Evolutionary conservation across 306 rosid species (phyloP).

Genomic region (Citrullus amarus): DNA sequence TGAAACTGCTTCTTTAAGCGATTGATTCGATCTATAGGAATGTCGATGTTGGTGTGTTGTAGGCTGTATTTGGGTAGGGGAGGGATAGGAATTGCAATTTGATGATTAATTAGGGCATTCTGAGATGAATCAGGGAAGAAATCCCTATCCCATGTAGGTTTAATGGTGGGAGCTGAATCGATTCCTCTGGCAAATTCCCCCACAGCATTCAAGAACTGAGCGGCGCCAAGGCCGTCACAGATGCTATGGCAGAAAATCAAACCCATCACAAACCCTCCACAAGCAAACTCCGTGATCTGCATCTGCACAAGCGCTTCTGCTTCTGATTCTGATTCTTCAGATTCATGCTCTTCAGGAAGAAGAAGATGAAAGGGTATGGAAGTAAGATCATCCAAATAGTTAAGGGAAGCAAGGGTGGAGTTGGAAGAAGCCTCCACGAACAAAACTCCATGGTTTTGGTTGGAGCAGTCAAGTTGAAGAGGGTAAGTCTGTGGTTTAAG

Average conservation of each 20-base stretch:
- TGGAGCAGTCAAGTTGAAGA: conserved; percentile 42
- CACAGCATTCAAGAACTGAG: conserved; percentile 63
- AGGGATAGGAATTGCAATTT: not conserved
- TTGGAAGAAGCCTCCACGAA: conserved; percentile 47
- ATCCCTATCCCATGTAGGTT: conserved; percentile 55
- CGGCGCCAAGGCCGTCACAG: conserved; percentile 84
- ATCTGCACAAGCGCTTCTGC: conserved; percentile 46
- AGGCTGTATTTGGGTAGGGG: conserved; percentile 22
- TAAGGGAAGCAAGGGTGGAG: conserved; percentile 30
- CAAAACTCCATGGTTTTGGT: conserved; percentile 51
- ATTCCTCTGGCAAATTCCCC: conserved; percentile 54
- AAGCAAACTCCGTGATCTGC: conserved; percentile 60
- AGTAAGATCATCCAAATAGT: conserved; percentile 30
- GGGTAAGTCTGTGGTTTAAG: conserved; percentile 11
- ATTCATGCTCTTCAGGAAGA: conserved; percentile 24
- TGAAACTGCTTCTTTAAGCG: conserved; percentile 32
- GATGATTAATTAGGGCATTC: not conserved
- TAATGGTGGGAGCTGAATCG: conserved; percentile 18
- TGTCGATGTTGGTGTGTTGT: conserved; percentile 38
- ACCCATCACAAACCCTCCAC: conserved; percentile 75
- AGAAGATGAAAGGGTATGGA: conserved; percentile 35
- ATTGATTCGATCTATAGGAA: conserved; percentile 27
- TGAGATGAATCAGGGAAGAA: conserved; percentile 16
- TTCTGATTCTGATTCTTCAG: conserved; percentile 8
- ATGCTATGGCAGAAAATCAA: conserved; percentile 55